These are phyloP conservation scores for Meredithiella fracta DNA, from an alignment of 2,329 filamentous ascomycete species.

Conservation along the genomic window DNA sequence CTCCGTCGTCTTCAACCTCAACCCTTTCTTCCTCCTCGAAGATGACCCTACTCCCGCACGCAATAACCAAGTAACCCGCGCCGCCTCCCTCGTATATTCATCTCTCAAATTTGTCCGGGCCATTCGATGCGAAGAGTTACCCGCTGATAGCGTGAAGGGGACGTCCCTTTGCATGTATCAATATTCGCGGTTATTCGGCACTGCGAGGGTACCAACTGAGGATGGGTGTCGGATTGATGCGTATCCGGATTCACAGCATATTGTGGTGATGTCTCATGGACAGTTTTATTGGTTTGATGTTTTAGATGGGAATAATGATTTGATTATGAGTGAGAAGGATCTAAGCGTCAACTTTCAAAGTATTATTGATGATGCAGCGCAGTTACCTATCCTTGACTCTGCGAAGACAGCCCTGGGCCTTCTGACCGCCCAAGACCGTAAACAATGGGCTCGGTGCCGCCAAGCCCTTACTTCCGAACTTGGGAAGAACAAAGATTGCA, in stretches of 20 bases:
- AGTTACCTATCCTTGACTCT: constrained; percentile 81
- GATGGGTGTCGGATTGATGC: constrained; percentile 93
- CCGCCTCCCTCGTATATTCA: constrained; percentile 80
- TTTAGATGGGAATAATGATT: constrained; percentile 78
- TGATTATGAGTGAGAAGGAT: constrained; percentile 95
- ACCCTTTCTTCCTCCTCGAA: constrained; percentile 93
- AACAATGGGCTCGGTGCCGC: constrained; percentile 82
- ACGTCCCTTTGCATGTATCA: constrained; percentile 95
- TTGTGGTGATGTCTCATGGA: constrained; percentile 83
- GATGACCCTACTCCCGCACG: constrained; percentile 93
- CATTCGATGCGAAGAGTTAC: constrained; percentile 80
- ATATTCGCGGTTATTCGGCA: constrained; percentile 88
- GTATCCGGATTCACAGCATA: constrained; percentile 79
- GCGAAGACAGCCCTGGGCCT: constrained; percentile 92
- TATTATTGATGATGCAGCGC: constrained; percentile 76
- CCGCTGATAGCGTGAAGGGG: constrained; percentile 70
- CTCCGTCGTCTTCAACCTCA: constrained; percentile 89
- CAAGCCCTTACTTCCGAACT: constrained; percentile 76
- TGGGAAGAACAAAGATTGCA: constrained; percentile 85
- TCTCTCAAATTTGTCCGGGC: constrained; percentile 84
- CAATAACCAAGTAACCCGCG: constrained; percentile 90
- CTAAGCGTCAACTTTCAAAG: constrained; percentile 80
- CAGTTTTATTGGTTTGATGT: constrained; percentile 99
- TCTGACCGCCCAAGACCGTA: constrained; percentile 87
- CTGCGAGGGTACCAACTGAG: constrained; percentile 82